Evolutionary conservation across 2,329 filamentous ascomycete species (phyloP).

Genomic region (Trichophyton benhamiae): DNA sequence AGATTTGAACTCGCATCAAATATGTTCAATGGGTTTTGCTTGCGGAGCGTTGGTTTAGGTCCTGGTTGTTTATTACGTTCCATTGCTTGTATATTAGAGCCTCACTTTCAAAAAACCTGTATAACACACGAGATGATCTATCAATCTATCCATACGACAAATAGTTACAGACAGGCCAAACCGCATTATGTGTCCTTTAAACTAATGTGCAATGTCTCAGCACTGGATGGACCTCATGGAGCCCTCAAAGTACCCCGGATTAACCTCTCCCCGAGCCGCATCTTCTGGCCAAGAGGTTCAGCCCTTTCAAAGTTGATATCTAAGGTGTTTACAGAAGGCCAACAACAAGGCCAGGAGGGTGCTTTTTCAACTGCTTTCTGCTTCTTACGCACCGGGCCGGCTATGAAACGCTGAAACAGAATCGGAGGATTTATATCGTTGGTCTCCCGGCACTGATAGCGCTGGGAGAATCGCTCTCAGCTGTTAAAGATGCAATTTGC

Average conservation of each 20-base stretch:
- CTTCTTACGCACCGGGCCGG: background rate
- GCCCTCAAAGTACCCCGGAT: background rate
- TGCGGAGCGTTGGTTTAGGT: background rate
- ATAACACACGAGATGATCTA: background rate
- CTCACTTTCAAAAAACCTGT: background rate
- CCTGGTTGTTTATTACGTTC: background rate
- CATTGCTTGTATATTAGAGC: background rate
- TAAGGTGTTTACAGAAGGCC: background rate
- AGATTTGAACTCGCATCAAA: background rate
- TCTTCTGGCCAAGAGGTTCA: background rate
- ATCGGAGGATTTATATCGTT: background rate
- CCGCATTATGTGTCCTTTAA: background rate
- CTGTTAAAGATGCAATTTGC: slow-evolving; percentile 67
- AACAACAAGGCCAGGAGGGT: background rate
- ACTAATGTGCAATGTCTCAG: too few relatives aligned
- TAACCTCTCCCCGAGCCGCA: background rate
- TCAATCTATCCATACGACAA: background rate
- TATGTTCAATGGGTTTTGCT: background rate
- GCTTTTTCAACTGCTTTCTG: background rate
- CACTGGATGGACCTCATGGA: too few relatives aligned
- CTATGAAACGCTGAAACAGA: slow-evolving; percentile 7
- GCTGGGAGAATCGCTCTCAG: slow-evolving; percentile 1
- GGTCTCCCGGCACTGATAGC: background rate
- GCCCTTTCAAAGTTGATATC: background rate
- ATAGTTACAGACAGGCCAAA: background rate